These are phyloP conservation scores for Diplodia scrobiculata DNA, from an alignment of 2,329 filamentous ascomycete species.

Conservation along the genomic window DNA sequence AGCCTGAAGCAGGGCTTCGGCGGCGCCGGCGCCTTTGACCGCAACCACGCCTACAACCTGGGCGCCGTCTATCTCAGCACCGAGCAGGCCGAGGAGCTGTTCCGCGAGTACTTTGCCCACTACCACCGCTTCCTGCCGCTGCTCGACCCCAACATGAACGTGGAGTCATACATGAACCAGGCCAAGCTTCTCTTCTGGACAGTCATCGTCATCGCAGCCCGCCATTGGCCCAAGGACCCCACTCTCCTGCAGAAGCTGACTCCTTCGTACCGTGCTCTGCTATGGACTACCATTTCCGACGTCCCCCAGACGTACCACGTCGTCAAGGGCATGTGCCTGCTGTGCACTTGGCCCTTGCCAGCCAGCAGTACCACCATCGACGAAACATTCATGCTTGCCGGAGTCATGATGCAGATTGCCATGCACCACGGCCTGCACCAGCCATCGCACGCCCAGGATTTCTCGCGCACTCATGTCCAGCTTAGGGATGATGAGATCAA, in stretches of 20 bases:
- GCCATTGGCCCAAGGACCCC: constrained; percentile 66
- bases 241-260: constrained; percentile 68
- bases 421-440: constrained; percentile 81
- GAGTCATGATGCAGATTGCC: constrained; percentile 84
- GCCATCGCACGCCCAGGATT: constrained; percentile 80
- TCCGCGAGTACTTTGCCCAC: constrained; percentile 71
- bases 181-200: constrained; percentile 85
- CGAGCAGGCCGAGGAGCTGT: constrained; percentile 57
- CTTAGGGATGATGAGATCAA: constrained; percentile 77
- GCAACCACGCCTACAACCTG: constrained; percentile 27
- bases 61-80: constrained; percentile 32
- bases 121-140: constrained; percentile 81
- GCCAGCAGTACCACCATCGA: constrained; percentile 80
- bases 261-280: constrained; percentile 65
- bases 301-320: constrained; percentile 78
- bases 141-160: constrained; percentile 65
- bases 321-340: constrained; percentile 76
- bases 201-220: constrained; percentile 72
- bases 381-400: constrained; percentile 77
- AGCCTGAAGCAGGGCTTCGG: constrained; percentile 29
- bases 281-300: constrained; percentile 76
- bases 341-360: constrained; percentile 81
- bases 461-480: constrained; percentile 73
- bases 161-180: constrained; percentile 72
- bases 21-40: constrained; percentile 18